Evolutionary conservation across 768 basidiomycete genomes (phyloP).

Genomic region (Pleurotus tuoliensis): DNA sequence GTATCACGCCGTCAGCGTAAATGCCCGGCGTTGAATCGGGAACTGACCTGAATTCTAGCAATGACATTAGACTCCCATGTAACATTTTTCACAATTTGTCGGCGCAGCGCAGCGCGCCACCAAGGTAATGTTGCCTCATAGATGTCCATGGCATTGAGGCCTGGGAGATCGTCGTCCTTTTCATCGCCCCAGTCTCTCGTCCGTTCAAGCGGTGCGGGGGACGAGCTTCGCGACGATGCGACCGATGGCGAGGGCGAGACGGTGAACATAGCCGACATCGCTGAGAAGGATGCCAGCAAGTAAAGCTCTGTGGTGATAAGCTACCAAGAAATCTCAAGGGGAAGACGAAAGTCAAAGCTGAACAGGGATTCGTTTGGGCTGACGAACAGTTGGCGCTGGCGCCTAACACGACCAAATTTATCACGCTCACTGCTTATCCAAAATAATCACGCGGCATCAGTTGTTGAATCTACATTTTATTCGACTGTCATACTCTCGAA

Average conservation of each 20-base stretch:
- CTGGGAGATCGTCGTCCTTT: not conserved
- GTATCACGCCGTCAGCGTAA: not conserved
- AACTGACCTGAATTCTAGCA: constrained; percentile 63
- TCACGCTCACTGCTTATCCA: too few relatives aligned
- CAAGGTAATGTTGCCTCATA: constrained; percentile 60
- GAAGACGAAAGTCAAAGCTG: too few relatives aligned
- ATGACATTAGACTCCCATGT: constrained; percentile 57
- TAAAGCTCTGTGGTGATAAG: too few relatives aligned
- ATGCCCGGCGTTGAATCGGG: not conserved
- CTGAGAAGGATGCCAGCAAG: too few relatives aligned
- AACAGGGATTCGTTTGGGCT: too few relatives aligned
- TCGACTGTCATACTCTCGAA: too few relatives aligned
- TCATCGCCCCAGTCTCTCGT: not conserved
- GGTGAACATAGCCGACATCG: not conserved
- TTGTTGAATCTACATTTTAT: too few relatives aligned
- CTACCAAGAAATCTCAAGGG: too few relatives aligned
- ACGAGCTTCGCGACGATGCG: not conserved
- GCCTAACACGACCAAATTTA: too few relatives aligned
- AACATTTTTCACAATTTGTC: constrained; percentile 48
- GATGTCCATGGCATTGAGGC: constrained; percentile 33
- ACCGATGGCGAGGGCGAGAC: not conserved
- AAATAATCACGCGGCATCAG: too few relatives aligned
- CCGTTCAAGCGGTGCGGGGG: not conserved
- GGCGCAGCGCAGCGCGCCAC: constrained; percentile 64
- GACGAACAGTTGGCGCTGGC: too few relatives aligned